A percentile compares a stretch with the other conserved stretches of the same genome.
phyloP scores from a whole-genome alignment of 345 rosid species.

The Syzygium aromaticum region DNA sequence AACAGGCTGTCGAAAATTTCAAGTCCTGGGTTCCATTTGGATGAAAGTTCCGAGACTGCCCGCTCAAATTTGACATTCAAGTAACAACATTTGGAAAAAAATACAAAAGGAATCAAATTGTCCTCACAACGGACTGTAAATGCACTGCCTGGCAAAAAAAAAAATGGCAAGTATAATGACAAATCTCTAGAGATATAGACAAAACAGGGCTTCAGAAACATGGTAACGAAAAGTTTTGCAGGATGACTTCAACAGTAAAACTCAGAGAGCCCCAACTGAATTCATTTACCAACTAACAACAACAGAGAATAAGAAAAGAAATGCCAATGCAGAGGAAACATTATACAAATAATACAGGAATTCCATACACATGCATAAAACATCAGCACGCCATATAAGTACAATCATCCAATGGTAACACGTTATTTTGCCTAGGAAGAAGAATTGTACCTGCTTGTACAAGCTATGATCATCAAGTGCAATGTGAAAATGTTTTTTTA shows the following conservation, averaged over 20 bases:
- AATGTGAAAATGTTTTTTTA: conserved; percentile 60
- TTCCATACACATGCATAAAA: neutral
- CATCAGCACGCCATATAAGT: neutral
- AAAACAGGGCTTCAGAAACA: neutral
- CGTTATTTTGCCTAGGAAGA: neutral
- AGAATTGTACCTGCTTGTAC: conserved; percentile 47
- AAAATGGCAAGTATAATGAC: neutral
- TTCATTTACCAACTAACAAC: neutral
- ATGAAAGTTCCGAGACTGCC: neutral
- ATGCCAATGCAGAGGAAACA: neutral
- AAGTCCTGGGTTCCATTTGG: neutral
- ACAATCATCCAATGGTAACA: neutral
- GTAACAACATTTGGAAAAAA: neutral
- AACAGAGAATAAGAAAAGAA: neutral
- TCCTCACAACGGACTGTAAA: neutral
- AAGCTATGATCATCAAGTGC: conserved; percentile 51
- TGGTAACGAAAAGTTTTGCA: neutral
- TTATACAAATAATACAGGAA: neutral
- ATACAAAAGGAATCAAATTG: neutral
- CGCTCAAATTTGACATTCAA: neutral
- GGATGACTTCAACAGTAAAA: neutral
- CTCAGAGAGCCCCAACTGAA: neutral
- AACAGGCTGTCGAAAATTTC: neutral
- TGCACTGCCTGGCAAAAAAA: neutral
- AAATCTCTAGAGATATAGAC: neutral